Evolutionary conservation across 495 filamentous ascomycete species (phyloP), one percentile per base, ranked within the genome.

Genomic region (Xylaria bambusicola): DNA sequence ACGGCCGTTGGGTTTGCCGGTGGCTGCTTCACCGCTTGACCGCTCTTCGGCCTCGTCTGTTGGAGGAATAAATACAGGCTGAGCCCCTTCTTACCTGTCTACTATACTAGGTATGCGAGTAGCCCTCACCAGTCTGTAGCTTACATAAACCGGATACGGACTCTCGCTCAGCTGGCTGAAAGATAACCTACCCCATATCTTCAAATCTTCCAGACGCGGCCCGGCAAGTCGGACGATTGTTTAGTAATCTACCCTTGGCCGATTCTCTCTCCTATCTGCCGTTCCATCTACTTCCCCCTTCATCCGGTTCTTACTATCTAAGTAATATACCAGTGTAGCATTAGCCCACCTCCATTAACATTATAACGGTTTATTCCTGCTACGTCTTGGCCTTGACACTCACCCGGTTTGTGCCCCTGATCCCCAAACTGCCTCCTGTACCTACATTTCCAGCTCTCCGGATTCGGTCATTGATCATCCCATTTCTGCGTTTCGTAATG

Each of bases 41-140:
- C 41, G n/a, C 18, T 44, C 41, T 18, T 13, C n/a, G 18, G 3
- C 23, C 44, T 29, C 38, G 31, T 20, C 36, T 21, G 24, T 38
- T 35, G 24, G 6, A 29, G 38, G 21, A 44, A 54, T 54, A 54
- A 54, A 54, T 54, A 54, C 9, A 38, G 38, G 38, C 52, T 44
- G 26, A 44, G 15, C 52, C 52, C 52, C 29, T 33, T 5, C 29
- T 5, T 33, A 33, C 29, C 5, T 33, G 10, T 10, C 10, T 33
- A 33, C 29, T 33, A 10, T 33, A 33, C n/a, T n/a, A n/a, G n/a
- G 29, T 33, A 33, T 33, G 10, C 3, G 7, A 15, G 13, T 6
- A 24, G 24, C 3, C n/a, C 6, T 18, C 13, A 23, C n/a, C 41
- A 18, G 20, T 18, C 40, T 33, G 15, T 33, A 13, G 52, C 52